Evolutionary conservation across 441 rosid species (phyloP).

Genomic region (Adansonia rubrostipa): DNA sequence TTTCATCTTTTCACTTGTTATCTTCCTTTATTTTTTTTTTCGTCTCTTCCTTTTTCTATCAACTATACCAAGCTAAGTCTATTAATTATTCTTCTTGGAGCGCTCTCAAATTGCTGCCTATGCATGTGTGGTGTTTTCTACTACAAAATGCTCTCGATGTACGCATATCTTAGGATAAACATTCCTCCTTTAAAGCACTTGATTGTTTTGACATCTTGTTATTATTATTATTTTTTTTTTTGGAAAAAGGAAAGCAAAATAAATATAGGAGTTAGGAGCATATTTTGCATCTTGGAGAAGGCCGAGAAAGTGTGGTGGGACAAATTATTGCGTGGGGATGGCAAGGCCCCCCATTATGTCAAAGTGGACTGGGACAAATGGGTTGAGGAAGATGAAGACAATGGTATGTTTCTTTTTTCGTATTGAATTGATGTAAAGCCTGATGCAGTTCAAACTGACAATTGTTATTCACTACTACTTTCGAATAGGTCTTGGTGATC

Average conservation of each 20-base stretch:
- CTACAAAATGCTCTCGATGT: background rate
- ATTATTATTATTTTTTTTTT: background rate
- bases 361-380: slow-evolving; percentile 92
- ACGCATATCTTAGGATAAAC: background rate
- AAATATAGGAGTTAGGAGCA: slow-evolving; percentile 62
- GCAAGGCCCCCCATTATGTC: slow-evolving; percentile 65
- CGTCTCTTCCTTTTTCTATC: background rate
- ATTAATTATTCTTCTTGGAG: background rate
- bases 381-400: slow-evolving; percentile 84
- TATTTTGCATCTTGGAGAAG: slow-evolving; percentile 73
- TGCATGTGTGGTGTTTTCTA: background rate
- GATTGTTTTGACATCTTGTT: background rate
- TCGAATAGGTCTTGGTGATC: slow-evolving; percentile 53
- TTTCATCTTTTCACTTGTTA: background rate
- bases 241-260: slow-evolving; percentile 65
- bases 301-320: slow-evolving; percentile 75
- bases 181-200: background rate
- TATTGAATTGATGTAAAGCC: slow-evolving; percentile 1
- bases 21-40: too few species aligned
- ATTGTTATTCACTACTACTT: background rate
- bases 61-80: background rate
- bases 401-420: slow-evolving; percentile 34
- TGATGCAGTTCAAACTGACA: background rate
- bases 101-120: background rate
- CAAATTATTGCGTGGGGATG: slow-evolving; percentile 64